Evolutionary conservation across 345 rosid genomes (phyloP).

Genomic region (Passiflora organensis): DNA sequence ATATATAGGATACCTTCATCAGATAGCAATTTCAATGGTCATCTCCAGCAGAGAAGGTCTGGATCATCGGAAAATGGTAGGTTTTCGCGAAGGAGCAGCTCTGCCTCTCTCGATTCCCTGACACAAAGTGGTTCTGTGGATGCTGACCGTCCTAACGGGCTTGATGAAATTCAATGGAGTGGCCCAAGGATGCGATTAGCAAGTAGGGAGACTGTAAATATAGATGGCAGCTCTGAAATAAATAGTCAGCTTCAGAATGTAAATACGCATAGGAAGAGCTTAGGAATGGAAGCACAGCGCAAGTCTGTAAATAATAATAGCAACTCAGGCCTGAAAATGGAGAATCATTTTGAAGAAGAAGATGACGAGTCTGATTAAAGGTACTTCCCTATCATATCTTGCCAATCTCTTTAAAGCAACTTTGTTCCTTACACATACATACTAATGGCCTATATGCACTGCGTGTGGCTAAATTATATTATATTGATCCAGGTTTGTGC

Average conservation of each 20-base stretch:
- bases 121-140: conserved; percentile 18
- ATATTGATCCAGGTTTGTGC: conserved; percentile 31
- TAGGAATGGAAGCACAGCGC: conserved; percentile 41
- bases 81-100: conserved; percentile 30
- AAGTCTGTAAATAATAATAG: conserved; percentile 51
- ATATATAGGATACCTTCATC: conserved; percentile 33
- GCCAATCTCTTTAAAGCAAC: too few species aligned
- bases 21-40: conserved; percentile 29
- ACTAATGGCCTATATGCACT: too few species aligned
- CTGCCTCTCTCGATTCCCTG: conserved; percentile 33
- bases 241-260: conserved; percentile 38
- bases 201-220: conserved; percentile 44
- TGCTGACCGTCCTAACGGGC: conserved; percentile 25
- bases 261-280: conserved; percentile 54
- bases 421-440: too few species aligned
- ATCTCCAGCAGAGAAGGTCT: conserved; percentile 27
- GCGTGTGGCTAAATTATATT: not conserved
- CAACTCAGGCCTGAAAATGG: conserved; percentile 40
- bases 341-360: conserved; percentile 55
- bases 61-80: conserved; percentile 32
- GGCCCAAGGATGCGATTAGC: conserved; percentile 31
- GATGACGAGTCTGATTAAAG: conserved; percentile 52
- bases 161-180: conserved; percentile 30
- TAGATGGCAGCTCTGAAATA: conserved; percentile 23
- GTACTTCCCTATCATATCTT: conserved; percentile 22